Base-by-base conservation (phyloP, 2,329 filamentous ascomycete genomes). In the Scytalidium lignicola region DNA sequence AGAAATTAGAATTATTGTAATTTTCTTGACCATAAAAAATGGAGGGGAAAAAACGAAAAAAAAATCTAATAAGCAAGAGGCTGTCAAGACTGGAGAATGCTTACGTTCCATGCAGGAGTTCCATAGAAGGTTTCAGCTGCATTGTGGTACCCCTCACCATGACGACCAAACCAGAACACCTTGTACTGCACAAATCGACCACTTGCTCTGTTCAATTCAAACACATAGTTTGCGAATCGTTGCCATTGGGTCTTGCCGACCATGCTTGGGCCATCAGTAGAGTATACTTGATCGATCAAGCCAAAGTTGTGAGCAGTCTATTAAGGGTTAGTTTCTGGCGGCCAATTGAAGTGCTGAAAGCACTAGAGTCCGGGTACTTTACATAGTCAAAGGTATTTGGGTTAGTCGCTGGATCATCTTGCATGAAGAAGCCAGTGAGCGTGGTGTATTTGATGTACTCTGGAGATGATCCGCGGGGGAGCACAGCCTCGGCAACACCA, bases 101-200 rank as follows among this genome's bases (percentile, higher is more conserved):
- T 58, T 64, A 79, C 79, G 62, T 88, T 83, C 85, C 84, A 88
- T 2, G 79, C 80, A 1, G 80, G 76, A 0, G 83, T 87, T 43
- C 83, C 83, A 56, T 85, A 88, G 62, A 74, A 84, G 22, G 72
- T 70, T 65, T 87, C 81, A 13, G 83, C 84, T 6, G 73, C 74
- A 55, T 82, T 83, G 55, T 82, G 78, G 57, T 70, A 80, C 12
- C 85, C 85, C 65, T 89, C 77, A 19, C 85, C 86, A 60, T 89
- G 86, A 37, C 86, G 79, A 2, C 79, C 84, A 28, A 6, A 47
- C 78, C 81, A 83, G 23, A 89, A 62, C 9, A 90, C 72, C 59
- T 85, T 84, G 70, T 86, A 88, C 23, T 73, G 68, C 13, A 75
- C 73, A 44, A 70, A 73, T 9, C 65, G 62, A n/a, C 66, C 66